These are phyloP conservation scores for Spergularia azorica DNA, from an alignment of 179 eudicot genomes.

Conservation along the genomic window DNA sequence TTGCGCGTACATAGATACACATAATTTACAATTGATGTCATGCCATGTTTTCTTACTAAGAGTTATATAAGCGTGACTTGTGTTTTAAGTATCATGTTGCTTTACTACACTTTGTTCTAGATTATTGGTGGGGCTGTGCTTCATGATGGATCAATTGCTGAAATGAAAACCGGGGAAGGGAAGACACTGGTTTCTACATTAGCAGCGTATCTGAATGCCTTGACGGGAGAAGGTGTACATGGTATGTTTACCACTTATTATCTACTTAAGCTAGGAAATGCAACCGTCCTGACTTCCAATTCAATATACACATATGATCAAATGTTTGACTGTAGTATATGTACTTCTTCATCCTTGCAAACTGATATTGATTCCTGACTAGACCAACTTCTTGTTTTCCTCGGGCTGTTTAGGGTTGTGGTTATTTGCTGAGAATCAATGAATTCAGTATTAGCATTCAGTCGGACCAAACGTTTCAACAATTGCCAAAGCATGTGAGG, in stretches of 20 bases:
- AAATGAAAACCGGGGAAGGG: conserved; percentile 99
- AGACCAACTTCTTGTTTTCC: neutral
- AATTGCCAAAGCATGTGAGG: neutral
- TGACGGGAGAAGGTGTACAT: conserved; percentile 97
- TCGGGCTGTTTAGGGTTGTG: neutral
- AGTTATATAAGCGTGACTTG: neutral
- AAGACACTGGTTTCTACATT: conserved; percentile 96
- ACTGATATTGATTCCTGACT: neutral
- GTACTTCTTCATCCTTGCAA: neutral
- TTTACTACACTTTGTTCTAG: conserved; percentile 36
- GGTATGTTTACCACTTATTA: conserved; percentile 43
- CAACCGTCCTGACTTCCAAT: neutral
- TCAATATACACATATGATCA: neutral
- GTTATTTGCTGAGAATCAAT: neutral
- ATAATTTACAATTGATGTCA: neutral
- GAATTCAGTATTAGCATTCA: neutral
- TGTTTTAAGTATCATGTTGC: neutral
- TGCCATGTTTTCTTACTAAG: neutral
- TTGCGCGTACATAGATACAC: conserved; percentile 6
- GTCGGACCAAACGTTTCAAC: neutral
- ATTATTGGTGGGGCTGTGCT: conserved; percentile 99
- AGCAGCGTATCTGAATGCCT: conserved; percentile 99
- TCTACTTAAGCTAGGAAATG: neutral
- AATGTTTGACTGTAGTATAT: neutral
- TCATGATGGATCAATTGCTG: conserved; percentile 98